Evolutionary conservation across 2,329 filamentous ascomycete genomes (phyloP).

Genomic region (Colletotrichum limetticola): DNA sequence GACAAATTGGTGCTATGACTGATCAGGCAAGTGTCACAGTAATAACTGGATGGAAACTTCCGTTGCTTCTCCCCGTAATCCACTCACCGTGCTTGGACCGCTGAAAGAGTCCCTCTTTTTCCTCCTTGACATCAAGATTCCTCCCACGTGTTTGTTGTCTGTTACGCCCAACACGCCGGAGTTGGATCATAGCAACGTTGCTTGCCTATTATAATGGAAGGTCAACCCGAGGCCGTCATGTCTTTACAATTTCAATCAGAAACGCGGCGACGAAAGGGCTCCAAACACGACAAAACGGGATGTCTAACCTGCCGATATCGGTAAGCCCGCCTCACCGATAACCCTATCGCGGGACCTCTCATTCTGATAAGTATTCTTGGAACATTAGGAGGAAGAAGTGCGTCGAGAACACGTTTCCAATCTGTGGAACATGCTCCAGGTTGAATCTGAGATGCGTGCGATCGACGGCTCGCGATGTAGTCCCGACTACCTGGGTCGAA

Average conservation of each 20-base stretch:
- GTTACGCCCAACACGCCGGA: conserved; percentile 28
- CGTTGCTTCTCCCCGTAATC: conserved; percentile 1
- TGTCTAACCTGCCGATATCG: conserved; percentile 37
- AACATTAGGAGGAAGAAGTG: conserved; percentile 34
- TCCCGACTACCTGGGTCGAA: conserved; percentile 26
- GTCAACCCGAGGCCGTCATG: neutral
- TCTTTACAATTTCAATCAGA: neutral
- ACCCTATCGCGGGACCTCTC: neutral
- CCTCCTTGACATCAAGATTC: conserved; percentile 9
- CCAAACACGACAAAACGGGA: conserved; percentile 35
- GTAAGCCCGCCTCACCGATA: neutral
- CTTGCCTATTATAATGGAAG: neutral
- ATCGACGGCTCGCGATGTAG: conserved; percentile 27
- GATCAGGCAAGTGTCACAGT: neutral
- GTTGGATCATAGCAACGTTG: neutral
- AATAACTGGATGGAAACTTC: conserved; percentile 6
- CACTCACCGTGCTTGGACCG: conserved; percentile 8
- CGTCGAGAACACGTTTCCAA: conserved; percentile 33
- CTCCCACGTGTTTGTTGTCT: neutral
- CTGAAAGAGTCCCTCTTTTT: conserved; percentile 22
- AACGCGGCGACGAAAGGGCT: conserved; percentile 31
- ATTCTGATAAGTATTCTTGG: conserved; percentile 7
- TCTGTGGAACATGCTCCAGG: conserved; percentile 32
- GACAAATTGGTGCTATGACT: neutral
- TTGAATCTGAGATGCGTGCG: conserved; percentile 35